phyloP scores from a whole-genome alignment of 352 stramenopile genomes.

The Phytophthora quininea region DNA sequence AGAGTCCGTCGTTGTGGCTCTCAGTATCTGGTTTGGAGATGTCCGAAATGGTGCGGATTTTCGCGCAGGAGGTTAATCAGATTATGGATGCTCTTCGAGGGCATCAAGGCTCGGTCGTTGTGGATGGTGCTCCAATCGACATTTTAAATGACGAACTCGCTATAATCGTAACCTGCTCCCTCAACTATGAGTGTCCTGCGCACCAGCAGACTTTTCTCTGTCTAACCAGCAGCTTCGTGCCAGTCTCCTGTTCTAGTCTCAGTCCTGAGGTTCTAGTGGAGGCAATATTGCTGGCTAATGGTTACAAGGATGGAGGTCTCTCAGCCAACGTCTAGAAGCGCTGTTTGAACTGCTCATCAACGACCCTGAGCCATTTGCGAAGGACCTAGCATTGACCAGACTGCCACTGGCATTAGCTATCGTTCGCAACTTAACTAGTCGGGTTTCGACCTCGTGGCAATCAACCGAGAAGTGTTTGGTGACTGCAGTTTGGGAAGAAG shows the following conservation, averaged over 20 bases:
- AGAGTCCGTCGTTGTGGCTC: conserved; percentile 51
- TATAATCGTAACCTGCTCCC: conserved; percentile 42
- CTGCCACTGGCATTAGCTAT: conserved; percentile 38
- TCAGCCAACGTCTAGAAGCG: conserved; percentile 46
- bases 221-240: conserved; percentile 51
- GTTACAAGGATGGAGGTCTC: conserved; percentile 46
- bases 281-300: conserved; percentile 39
- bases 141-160: conserved; percentile 44
- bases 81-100: conserved; percentile 52
- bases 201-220: conserved; percentile 55
- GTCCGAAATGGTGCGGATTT: conserved; percentile 34
- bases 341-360: conserved; percentile 42
- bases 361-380: conserved; percentile 28
- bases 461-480: conserved; percentile 51
- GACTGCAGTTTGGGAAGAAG: conserved; percentile 55
- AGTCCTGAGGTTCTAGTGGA: conserved; percentile 44
- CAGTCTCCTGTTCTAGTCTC: conserved; percentile 40
- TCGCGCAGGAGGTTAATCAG: conserved; percentile 53
- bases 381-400: conserved; percentile 24
- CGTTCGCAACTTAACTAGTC: conserved; percentile 21
- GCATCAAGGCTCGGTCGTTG: conserved; percentile 32
- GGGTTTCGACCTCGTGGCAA: conserved; percentile 31
- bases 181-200: conserved; percentile 30
- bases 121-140: conserved; percentile 43
- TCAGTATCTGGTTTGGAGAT: conserved; percentile 47